Conservation (phyloP, 176 grass and related monocot species). For the Dendrocalamus sinicus region DNA sequence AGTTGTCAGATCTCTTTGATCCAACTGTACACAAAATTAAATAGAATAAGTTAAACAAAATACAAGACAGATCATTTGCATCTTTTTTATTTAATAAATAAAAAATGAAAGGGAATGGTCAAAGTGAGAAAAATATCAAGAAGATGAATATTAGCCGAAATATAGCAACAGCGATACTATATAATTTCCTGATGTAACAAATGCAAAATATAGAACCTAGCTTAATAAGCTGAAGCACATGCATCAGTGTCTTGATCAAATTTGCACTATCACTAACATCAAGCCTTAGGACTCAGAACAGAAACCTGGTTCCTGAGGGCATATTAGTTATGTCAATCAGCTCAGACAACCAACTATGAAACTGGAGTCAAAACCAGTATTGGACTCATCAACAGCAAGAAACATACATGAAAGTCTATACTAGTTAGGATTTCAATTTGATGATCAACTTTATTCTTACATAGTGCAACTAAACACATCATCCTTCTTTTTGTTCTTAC, state of each 20-base stretch:
- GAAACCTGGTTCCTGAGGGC: background rate
- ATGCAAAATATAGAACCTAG: conserved; percentile 7
- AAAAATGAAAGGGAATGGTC: conserved; percentile 19
- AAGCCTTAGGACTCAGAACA: background rate
- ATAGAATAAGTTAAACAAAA: background rate
- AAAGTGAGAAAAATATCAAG: background rate
- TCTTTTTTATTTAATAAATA: conserved; percentile 2
- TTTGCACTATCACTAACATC: background rate
- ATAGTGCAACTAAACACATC: background rate
- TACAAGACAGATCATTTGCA: background rate
- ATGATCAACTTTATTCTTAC: background rate
- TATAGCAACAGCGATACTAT: background rate
- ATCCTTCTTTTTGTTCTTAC: background rate
- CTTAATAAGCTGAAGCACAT: conserved; percentile 9
- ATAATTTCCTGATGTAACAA: conserved; percentile 7
- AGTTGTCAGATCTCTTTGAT: conserved; percentile 51
- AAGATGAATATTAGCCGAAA: background rate
- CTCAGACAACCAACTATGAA: background rate
- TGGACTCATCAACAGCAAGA: background rate
- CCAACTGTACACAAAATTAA: conserved; percentile 53
- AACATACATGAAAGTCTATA: background rate
- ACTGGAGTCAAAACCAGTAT: background rate
- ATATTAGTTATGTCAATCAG: conserved; percentile 4
- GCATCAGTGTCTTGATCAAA: background rate
- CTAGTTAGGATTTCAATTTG: background rate